Evolutionary conservation across 768 basidiomycete species (phyloP).

Genomic region (Gautieria morchelliformis): DNA sequence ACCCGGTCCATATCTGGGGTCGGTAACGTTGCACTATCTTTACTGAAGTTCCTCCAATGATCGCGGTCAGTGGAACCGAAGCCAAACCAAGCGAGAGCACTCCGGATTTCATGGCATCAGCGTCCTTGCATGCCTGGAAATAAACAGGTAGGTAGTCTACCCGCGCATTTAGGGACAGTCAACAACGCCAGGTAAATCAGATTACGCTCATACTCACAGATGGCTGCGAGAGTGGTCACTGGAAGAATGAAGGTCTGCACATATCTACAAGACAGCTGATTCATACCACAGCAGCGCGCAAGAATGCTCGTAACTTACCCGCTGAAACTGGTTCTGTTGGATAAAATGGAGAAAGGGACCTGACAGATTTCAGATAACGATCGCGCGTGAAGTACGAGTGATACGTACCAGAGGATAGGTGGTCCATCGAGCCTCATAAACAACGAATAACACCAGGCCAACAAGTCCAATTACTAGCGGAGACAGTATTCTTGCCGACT

Average conservation of each 20-base stretch:
- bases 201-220: too few species aligned
- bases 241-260: slow-evolving; percentile 8
- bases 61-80: slow-evolving; percentile 20
- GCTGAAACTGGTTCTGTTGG: slow-evolving; percentile 19
- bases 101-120: slow-evolving; percentile 15
- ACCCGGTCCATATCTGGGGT: slow-evolving; percentile 24
- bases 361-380: neutral
- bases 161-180: too few species aligned
- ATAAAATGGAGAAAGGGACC: slow-evolving; percentile 20
- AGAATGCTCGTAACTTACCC: slow-evolving; percentile 14
- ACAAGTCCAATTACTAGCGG: slow-evolving; percentile 20
- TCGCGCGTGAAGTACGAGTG: neutral
- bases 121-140: slow-evolving; percentile 21
- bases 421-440: slow-evolving; percentile 20
- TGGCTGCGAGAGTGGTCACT: slow-evolving; percentile 9
- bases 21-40: slow-evolving; percentile 19
- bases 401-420: slow-evolving; percentile 16
- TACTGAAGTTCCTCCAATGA: slow-evolving; percentile 20
- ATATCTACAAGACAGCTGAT: slow-evolving; percentile 4
- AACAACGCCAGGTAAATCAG: too few species aligned
- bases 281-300: slow-evolving; percentile 8
- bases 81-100: slow-evolving; percentile 17
- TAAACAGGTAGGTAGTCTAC: slow-evolving; percentile 21
- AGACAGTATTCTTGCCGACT: slow-evolving; percentile 14
- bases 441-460: slow-evolving; percentile 24